These are phyloP conservation scores for Endoconidiophora laricicola DNA, from an alignment of 2,329 filamentous ascomycete genomes.

Conservation along the genomic window DNA sequence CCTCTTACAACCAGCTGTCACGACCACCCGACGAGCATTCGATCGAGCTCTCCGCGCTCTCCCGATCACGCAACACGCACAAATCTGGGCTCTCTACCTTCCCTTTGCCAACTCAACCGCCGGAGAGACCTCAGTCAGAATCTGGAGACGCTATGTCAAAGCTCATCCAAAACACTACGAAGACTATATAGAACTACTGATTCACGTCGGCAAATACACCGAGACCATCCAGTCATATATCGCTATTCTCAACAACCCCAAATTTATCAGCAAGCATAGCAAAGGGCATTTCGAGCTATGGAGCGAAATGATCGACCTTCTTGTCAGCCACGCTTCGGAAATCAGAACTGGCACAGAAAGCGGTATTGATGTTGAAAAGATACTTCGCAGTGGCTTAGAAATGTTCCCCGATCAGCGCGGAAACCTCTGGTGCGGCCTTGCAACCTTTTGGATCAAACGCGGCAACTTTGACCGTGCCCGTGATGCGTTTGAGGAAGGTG, in stretches of 20 bases:
- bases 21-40: slow-evolving; percentile 71
- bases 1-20: slow-evolving; percentile 80
- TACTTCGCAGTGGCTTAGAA: slow-evolving; percentile 79
- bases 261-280: slow-evolving; percentile 80
- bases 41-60: slow-evolving; percentile 82
- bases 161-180: slow-evolving; percentile 90
- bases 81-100: slow-evolving; percentile 84
- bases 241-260: slow-evolving; percentile 74
- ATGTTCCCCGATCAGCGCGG: slow-evolving; percentile 88
- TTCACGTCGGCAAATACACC: slow-evolving; percentile 68
- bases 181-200: slow-evolving; percentile 81
- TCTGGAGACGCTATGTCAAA: slow-evolving; percentile 94
- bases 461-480: slow-evolving; percentile 85
- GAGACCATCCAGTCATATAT: slow-evolving; percentile 88
- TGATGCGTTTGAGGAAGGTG: slow-evolving; percentile 88
- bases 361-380: slow-evolving; percentile 79
- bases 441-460: slow-evolving; percentile 89
- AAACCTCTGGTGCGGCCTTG: slow-evolving; percentile 85
- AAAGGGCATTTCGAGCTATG: slow-evolving; percentile 94
- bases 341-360: slow-evolving; percentile 66
- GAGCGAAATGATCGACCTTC: slow-evolving; percentile 90
- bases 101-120: slow-evolving; percentile 83
- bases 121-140: slow-evolving; percentile 76
- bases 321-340: slow-evolving; percentile 79
- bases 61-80: slow-evolving; percentile 85